These are phyloP conservation scores for Stephania japonica DNA, from an alignment of 164 flowering plant species.

Conservation along the genomic window DNA sequence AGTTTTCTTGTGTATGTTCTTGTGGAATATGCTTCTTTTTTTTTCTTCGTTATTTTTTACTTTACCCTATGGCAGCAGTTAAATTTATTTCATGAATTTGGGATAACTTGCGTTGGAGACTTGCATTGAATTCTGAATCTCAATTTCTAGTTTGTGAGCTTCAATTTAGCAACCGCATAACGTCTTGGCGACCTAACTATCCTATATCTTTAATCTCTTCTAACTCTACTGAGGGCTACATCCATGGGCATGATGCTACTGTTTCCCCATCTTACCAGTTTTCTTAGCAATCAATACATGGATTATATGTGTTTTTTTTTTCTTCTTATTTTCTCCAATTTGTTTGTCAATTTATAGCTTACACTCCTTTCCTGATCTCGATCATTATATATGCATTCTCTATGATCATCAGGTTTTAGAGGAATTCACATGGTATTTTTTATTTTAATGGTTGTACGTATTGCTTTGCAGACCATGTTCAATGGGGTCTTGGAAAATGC, in stretches of 20 bases:
- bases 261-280: neutral
- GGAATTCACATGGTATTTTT: neutral
- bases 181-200: neutral
- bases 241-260: neutral
- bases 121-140: neutral
- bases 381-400: neutral
- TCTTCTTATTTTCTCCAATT: neutral
- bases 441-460: neutral
- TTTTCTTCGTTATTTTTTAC: neutral
- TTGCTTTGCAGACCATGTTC: slow-evolving; percentile 55
- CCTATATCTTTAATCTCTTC: neutral
- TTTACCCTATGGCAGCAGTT: neutral
- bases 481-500: slow-evolving; percentile 93
- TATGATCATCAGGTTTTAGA: neutral
- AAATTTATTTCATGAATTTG: neutral
- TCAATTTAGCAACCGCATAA: neutral
- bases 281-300: neutral
- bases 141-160: neutral
- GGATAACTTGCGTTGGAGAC: neutral
- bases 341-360: neutral
- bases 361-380: neutral
- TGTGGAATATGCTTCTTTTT: neutral
- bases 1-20: slow-evolving; percentile 86
- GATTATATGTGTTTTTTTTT: neutral
- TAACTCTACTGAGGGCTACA: neutral